Evolutionary conservation across 768 basidiomycete species (phyloP).

Genomic region (Tricholoma saponaceum): DNA sequence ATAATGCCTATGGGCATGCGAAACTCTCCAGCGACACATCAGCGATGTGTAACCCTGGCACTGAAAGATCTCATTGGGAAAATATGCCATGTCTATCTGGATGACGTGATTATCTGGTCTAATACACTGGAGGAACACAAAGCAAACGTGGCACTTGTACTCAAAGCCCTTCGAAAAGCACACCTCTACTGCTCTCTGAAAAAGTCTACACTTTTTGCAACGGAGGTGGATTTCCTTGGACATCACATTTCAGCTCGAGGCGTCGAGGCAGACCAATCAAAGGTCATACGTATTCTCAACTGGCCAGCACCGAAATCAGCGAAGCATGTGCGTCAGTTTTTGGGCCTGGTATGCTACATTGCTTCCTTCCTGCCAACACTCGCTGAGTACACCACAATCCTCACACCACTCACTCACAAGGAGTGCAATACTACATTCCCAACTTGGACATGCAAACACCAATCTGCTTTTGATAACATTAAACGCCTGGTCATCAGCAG

Average conservation of each 20-base stretch:
- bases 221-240: not conserved
- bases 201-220: not conserved
- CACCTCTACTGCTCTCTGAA: not conserved
- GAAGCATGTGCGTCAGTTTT: not conserved
- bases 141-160: not conserved
- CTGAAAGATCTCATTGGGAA: not conserved
- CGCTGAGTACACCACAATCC: not conserved
- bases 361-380: not conserved
- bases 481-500: not conserved
- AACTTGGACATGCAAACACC: not conserved
- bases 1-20: not conserved
- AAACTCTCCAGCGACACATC: not conserved
- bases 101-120: not conserved
- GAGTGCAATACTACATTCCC: not conserved
- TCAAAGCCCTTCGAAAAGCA: not conserved
- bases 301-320: not conserved
- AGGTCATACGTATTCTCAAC: no score
- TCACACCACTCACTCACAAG: not conserved
- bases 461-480: not conserved
- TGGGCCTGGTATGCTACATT: not conserved
- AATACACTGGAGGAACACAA: not conserved
- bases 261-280: no score
- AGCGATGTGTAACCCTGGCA: not conserved
- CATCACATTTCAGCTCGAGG: no score
- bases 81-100: no score